These are phyloP conservation scores for Aspergillus hortae DNA, from an alignment of 2,329 filamentous ascomycete species.

Conservation along the genomic window DNA sequence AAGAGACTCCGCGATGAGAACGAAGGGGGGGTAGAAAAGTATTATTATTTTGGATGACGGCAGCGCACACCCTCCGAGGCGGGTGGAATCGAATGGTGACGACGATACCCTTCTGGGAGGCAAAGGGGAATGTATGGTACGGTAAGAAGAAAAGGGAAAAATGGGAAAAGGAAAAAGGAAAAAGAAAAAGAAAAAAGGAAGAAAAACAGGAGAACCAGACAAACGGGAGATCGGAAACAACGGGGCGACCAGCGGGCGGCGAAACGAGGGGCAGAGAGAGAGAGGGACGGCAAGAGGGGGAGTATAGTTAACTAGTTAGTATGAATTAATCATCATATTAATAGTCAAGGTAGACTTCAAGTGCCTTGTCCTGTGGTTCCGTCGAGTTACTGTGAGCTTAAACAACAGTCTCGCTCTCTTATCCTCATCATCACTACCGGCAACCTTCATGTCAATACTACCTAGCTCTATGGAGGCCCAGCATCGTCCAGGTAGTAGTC, in stretches of 20 bases:
- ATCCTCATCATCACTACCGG: not conserved
- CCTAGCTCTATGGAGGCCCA: too few species aligned
- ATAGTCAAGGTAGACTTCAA: not conserved
- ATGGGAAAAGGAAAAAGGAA: not conserved
- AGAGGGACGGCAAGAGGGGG: not conserved
- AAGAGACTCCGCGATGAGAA: conserved; percentile 5
- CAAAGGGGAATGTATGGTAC: conserved; percentile 2
- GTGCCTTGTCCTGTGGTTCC: not conserved
- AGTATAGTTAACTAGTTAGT: not conserved
- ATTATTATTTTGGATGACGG: conserved; percentile 8
- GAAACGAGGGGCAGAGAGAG: conserved; percentile 18
- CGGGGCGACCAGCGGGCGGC: conserved; percentile 15
- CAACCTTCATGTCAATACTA: too few species aligned
- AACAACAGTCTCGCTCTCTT: not conserved
- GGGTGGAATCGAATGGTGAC: conserved; percentile 13
- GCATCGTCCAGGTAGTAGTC: too few species aligned
- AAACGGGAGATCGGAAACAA: conserved; percentile 24
- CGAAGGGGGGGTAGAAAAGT: not conserved
- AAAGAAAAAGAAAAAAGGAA: conserved; percentile 6
- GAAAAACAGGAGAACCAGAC: not conserved
- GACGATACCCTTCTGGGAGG: conserved; percentile 10
- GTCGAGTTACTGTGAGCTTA: not conserved
- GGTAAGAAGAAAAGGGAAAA: conserved; percentile 2
- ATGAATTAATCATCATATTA: conserved; percentile 4
- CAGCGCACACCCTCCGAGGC: conserved; percentile 5